phyloP scores from a whole-genome alignment of 108 stramenopile species.

The Pinguiococcus pyrenoidosus region DNA sequence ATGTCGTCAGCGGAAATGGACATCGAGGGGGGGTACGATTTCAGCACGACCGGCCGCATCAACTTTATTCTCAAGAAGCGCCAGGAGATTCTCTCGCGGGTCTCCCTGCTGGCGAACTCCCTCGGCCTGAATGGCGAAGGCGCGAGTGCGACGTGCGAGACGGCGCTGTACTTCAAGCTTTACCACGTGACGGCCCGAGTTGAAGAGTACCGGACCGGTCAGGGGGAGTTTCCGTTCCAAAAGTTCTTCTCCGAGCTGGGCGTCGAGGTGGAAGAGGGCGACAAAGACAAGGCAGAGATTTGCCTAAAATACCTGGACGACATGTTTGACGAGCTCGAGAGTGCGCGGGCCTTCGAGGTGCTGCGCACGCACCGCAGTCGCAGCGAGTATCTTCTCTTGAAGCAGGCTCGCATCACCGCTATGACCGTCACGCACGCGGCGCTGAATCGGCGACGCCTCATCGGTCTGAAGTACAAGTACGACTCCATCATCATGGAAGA shows the following conservation, averaged over 20 bases:
- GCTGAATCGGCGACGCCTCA: constrained; percentile 67
- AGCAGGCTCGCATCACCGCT: constrained; percentile 87
- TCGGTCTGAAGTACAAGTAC: constrained; percentile 84
- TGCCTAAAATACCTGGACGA: constrained; percentile 38
- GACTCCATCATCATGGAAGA: constrained; percentile 97
- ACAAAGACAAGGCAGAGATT: constrained; percentile 14
- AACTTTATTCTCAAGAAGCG: constrained; percentile 71
- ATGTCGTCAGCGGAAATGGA: constrained; percentile 14
- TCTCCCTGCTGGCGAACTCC: constrained; percentile 67
- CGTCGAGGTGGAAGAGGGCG: constrained; percentile 2
- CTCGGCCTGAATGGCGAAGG: constrained; percentile 63
- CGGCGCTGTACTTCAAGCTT: constrained; percentile 69
- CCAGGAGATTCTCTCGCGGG: constrained; percentile 59
- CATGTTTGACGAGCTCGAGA: constrained; percentile 69
- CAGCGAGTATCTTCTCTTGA: constrained; percentile 79
- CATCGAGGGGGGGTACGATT: constrained; percentile 47
- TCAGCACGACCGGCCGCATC: constrained; percentile 75
- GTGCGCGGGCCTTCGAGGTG: constrained; percentile 88
- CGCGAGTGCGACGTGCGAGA: constrained; percentile 79
- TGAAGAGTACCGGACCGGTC: constrained; percentile 14
- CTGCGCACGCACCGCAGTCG: constrained; percentile 60
- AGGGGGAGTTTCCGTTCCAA: constrained; percentile 22
- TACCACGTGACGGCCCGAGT: constrained; percentile 27
- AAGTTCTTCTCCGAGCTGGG: constrained; percentile 19
- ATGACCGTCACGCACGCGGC: constrained; percentile 99